phyloP scores from a whole-genome alignment of 371 early-diverging fungal genomes.

The Mortierella sp. region DNA sequence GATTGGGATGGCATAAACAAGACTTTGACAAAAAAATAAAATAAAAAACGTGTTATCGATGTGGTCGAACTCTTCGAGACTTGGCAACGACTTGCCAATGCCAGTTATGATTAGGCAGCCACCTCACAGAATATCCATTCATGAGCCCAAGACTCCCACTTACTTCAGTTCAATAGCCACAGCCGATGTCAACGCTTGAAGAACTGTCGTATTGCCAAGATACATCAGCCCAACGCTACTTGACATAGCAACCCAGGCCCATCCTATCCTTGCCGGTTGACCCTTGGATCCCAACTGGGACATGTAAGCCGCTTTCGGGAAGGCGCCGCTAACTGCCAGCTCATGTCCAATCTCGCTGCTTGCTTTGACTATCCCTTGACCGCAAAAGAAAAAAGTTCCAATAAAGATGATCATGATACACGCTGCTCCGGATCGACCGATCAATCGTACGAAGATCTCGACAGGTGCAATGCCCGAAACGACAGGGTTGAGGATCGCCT shows the following conservation, averaged over 20 bases:
- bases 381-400: constrained; percentile 45
- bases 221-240: constrained; percentile 27
- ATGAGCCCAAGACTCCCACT: too few species aligned
- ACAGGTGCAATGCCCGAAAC: constrained; percentile 18
- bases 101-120: too few species aligned
- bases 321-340: constrained; percentile 23
- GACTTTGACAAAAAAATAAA: too few species aligned
- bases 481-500: constrained; percentile 18
- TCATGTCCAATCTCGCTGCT: constrained; percentile 35
- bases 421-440: constrained; percentile 16
- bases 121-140: too few species aligned
- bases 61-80: too few species aligned
- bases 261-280: constrained; percentile 35
- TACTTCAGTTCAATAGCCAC: constrained; percentile 42
- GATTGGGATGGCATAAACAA: constrained; percentile 25
- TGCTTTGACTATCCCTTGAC: constrained; percentile 26
- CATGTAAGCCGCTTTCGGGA: constrained; percentile 30
- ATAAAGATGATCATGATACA: constrained; percentile 29
- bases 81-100: too few species aligned
- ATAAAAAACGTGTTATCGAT: too few species aligned
- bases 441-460: constrained; percentile 33
- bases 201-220: constrained; percentile 19
- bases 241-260: constrained; percentile 22
- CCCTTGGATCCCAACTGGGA: constrained; percentile 11
- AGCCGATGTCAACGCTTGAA: constrained; percentile 35